Conservation (phyloP, 2,329 filamentous ascomycete species). For the Claviceps pazoutovae region DNA sequence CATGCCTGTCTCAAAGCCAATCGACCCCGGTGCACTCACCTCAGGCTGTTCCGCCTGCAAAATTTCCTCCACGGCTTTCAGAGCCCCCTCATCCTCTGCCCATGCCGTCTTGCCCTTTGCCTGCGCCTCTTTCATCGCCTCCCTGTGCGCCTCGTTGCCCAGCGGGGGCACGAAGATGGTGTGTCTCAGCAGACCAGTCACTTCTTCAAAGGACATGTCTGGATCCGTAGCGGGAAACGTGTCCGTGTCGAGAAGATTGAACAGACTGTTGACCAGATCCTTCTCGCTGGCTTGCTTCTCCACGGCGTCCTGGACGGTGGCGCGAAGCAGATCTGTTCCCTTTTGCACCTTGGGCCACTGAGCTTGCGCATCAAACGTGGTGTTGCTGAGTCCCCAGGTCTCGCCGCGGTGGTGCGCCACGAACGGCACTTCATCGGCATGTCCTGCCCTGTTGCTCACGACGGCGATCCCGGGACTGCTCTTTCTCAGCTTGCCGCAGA, state of each 20-base stretch:
- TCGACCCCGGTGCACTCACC: slow-evolving; percentile 12
- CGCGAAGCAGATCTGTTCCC: slow-evolving; percentile 33
- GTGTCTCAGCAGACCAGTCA: slow-evolving; percentile 38
- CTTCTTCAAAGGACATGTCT: slow-evolving; percentile 36
- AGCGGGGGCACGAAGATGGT: slow-evolving; percentile 49
- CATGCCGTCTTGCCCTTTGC: slow-evolving; percentile 24
- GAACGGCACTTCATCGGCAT: slow-evolving; percentile 41
- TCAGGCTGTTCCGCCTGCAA: slow-evolving; percentile 25
- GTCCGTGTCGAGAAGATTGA: slow-evolving; percentile 41
- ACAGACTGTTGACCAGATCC: slow-evolving; percentile 36
- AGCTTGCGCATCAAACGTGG: slow-evolving; percentile 36
- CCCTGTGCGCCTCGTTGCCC: slow-evolving; percentile 31
- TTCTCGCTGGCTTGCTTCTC: slow-evolving; percentile 27
- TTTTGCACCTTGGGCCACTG: slow-evolving; percentile 48
- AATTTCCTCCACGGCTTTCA: slow-evolving; percentile 22
- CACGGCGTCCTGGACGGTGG: slow-evolving; percentile 27
- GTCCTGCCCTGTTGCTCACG: slow-evolving; percentile 10
- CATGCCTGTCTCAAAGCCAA: slow-evolving; percentile 40
- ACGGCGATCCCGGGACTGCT: slow-evolving; percentile 21
- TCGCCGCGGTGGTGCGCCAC: slow-evolving; percentile 37
- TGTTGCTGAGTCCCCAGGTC: slow-evolving; percentile 49
- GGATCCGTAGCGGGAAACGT: slow-evolving; percentile 33
- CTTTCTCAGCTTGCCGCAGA: slow-evolving; percentile 45
- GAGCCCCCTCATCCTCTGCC: slow-evolving; percentile 21
- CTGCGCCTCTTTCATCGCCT: slow-evolving; percentile 29